These are phyloP conservation scores for Candida golubevii DNA, from an alignment of 805 yeast genomes.

Conservation along the genomic window DNA sequence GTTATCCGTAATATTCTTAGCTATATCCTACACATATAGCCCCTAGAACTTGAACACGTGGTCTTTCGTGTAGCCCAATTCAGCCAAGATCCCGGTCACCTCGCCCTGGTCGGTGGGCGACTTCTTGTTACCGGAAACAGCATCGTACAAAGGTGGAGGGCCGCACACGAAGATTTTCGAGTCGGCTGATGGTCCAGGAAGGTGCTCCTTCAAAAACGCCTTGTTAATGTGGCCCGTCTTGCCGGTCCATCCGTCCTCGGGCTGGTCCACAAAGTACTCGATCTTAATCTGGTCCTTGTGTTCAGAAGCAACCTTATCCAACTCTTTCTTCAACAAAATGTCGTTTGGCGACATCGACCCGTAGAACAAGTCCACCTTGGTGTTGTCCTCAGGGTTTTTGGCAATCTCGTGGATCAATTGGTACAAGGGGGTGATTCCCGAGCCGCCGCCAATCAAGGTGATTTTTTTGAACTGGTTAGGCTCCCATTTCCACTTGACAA, in stretches of 20 bases:
- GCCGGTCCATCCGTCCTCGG: conserved; percentile 50
- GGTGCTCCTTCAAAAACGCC: conserved; percentile 58
- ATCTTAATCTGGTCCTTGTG: conserved; percentile 77
- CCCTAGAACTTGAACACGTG: conserved; percentile 81
- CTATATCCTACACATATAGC: neutral
- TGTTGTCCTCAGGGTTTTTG: conserved; percentile 79
- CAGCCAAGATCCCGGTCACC: conserved; percentile 80
- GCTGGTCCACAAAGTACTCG: conserved; percentile 74
- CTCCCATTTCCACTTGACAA: conserved; percentile 84
- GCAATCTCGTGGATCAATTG: conserved; percentile 78
- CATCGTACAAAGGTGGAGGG: conserved; percentile 87
- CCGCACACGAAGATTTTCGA: conserved; percentile 84
- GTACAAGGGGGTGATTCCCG: conserved; percentile 94
- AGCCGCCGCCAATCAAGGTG: conserved; percentile 89
- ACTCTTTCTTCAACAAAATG: conserved; percentile 71
- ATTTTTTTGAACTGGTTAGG: conserved; percentile 79
- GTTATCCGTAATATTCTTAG: too few relatives aligned
- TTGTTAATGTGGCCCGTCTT: conserved; percentile 72
- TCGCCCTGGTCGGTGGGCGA: conserved; percentile 95
- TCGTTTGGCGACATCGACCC: conserved; percentile 79
- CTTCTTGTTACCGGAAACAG: conserved; percentile 79
- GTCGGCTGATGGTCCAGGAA: conserved; percentile 62
- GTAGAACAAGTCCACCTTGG: conserved; percentile 78
- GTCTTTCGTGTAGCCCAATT: conserved; percentile 81
- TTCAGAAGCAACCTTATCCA: conserved; percentile 62